Conservation (phyloP, 805 yeast genomes). For the Ascoidea asiatica region DNA sequence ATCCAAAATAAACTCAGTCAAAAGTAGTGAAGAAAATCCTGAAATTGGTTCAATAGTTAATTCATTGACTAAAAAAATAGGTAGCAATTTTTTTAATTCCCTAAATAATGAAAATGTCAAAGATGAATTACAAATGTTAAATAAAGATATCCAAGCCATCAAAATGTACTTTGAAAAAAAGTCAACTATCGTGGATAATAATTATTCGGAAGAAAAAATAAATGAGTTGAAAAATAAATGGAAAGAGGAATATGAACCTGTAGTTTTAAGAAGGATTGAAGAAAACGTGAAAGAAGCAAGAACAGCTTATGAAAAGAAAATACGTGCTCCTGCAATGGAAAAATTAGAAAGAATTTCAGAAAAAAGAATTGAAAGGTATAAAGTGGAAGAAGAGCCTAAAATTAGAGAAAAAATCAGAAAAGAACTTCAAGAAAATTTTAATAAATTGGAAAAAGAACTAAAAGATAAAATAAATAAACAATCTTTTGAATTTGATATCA, state of each 20-base stretch:
- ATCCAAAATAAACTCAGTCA: no score
- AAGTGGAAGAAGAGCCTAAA: neutral
- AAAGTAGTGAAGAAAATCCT: no score
- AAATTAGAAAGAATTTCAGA: neutral
- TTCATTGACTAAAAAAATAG: no score
- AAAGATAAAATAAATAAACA: neutral
- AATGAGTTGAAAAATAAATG: neutral
- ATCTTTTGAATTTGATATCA: neutral
- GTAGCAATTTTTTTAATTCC: no score
- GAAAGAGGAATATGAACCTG: neutral
- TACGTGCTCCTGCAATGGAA: neutral
- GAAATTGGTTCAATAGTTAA: no score
- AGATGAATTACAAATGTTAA: no score
- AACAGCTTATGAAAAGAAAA: neutral
- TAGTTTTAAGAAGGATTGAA: neutral
- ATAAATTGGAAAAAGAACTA: neutral
- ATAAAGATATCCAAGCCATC: no score
- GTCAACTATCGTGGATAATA: no score
- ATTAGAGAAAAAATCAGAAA: neutral
- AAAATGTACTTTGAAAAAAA: no score
- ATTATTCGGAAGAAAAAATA: neutral
- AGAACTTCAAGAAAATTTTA: neutral
- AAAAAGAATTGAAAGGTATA: neutral
- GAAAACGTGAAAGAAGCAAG: neutral
- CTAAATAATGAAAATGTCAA: no score